A percentile compares a stretch with the other conserved stretches of the same genome.
Conservation (phyloP, 148 eudicot genomes). For the Rhododendron griersonianum region DNA sequence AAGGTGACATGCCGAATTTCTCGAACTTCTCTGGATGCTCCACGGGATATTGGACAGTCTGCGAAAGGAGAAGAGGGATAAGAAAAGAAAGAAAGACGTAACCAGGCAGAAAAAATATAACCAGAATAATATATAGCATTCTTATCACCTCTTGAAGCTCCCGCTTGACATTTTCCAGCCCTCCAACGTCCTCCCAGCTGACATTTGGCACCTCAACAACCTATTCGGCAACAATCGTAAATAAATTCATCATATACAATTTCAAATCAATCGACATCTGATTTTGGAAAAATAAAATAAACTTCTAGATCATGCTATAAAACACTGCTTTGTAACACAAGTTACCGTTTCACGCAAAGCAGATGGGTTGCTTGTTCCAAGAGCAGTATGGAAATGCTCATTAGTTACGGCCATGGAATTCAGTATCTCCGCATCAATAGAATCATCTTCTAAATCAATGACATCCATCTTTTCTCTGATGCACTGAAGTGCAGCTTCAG, state of each 20-base stretch:
- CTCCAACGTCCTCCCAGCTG: constrained; percentile 44
- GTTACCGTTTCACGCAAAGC: constrained; percentile 40
- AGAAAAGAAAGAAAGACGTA: neutral
- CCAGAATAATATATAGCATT: neutral
- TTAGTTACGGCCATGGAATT: constrained; percentile 43
- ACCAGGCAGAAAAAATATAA: neutral
- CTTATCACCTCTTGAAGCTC: constrained; percentile 40
- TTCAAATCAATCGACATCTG: neutral
- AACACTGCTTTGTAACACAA: neutral
- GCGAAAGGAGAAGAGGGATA: neutral
- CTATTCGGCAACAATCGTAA: constrained; percentile 1
- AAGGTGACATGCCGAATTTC: constrained; percentile 47
- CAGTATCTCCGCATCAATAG: constrained; percentile 43
- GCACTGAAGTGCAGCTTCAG: constrained; percentile 48
- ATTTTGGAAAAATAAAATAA: neutral
- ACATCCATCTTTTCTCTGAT: constrained; percentile 49
- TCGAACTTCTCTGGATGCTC: constrained; percentile 53
- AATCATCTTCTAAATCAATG: constrained; percentile 42
- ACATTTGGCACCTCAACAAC: constrained; percentile 48
- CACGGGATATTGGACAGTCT: constrained; percentile 61
- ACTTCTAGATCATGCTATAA: neutral
- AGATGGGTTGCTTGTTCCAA: constrained; percentile 38
- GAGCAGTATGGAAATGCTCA: constrained; percentile 39
- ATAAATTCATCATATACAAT: neutral
- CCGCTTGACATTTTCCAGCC: constrained; percentile 39